A percentile compares a stretch with the other conserved stretches of the same genome.
These are phyloP conservation scores for Beta corolliflora DNA, from an alignment of 179 eudicot species.

Conservation along the genomic window DNA sequence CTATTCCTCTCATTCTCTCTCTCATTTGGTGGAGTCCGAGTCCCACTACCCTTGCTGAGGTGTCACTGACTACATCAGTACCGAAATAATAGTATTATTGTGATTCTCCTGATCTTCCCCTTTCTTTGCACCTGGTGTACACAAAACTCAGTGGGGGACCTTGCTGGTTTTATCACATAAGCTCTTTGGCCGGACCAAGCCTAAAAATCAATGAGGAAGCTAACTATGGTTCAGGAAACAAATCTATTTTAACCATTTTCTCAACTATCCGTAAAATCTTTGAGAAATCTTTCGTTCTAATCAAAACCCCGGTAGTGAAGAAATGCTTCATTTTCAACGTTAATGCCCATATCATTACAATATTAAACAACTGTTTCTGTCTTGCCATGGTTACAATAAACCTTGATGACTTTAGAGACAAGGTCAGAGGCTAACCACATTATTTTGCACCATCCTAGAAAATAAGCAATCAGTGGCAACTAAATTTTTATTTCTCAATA, in stretches of 20 bases:
- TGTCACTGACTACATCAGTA: too few species aligned
- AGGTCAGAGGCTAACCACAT: constrained; percentile 39
- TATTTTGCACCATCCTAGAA: constrained; percentile 37
- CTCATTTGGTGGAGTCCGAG: too few species aligned
- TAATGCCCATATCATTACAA: constrained; percentile 45
- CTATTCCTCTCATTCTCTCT: too few species aligned
- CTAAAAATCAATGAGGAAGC: constrained; percentile 56
- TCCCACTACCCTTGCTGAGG: too few species aligned
- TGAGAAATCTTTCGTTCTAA: constrained; percentile 48
- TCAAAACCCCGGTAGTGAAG: constrained; percentile 62
- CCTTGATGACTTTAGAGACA: constrained; percentile 54
- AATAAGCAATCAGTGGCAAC: constrained; percentile 53
- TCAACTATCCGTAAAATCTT: constrained; percentile 50
- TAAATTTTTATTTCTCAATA: constrained; percentile 51
- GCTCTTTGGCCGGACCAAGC: constrained; percentile 60
- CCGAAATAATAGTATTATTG: too few species aligned
- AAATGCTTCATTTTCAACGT: constrained; percentile 45
- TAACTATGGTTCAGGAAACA: constrained; percentile 48
- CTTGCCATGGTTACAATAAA: constrained; percentile 45
- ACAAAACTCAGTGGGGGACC: too few species aligned
- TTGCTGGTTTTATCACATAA: background rate
- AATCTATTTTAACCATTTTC: constrained; percentile 47
- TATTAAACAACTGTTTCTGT: constrained; percentile 47
- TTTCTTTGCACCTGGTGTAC: background rate
- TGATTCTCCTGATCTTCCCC: too few species aligned